Conservation (phyloP, 148 eudicot genomes). For the Fagopyrum homotropicum region DNA sequence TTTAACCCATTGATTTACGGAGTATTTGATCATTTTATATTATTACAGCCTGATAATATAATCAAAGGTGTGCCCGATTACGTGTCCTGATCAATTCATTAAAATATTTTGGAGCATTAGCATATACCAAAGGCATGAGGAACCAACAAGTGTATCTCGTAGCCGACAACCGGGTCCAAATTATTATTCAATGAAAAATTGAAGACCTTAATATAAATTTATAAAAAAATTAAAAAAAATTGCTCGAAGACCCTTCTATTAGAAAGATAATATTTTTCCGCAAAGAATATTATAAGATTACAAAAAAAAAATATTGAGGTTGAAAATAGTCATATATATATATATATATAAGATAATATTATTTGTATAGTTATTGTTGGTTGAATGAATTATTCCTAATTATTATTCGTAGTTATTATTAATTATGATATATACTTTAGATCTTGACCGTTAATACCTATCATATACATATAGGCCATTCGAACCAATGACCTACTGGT, state of each 20-base stretch:
- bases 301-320: no score
- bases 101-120: not conserved
- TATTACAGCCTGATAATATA: not conserved
- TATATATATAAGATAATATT: not conserved
- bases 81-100: not conserved
- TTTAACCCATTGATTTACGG: no score
- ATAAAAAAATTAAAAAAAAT: not conserved
- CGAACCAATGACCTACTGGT: no score
- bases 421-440: no score
- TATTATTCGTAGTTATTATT: no score
- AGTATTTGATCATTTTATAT: not conserved
- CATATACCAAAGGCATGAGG: not conserved
- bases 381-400: no score
- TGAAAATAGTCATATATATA: not conserved
- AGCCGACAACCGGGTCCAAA: conserved; percentile 4
- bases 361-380: no score
- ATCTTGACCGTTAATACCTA: no score
- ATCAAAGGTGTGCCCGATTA: not conserved
- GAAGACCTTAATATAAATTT: not conserved
- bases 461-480: no score
- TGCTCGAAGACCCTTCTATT: not conserved
- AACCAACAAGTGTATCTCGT: not conserved
- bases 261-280: not conserved
- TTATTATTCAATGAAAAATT: not conserved
- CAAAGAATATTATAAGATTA: no score